Evolutionary conservation across 192 early-diverging fungal genomes (phyloP).

Genomic region (Phycomyces nitens): DNA sequence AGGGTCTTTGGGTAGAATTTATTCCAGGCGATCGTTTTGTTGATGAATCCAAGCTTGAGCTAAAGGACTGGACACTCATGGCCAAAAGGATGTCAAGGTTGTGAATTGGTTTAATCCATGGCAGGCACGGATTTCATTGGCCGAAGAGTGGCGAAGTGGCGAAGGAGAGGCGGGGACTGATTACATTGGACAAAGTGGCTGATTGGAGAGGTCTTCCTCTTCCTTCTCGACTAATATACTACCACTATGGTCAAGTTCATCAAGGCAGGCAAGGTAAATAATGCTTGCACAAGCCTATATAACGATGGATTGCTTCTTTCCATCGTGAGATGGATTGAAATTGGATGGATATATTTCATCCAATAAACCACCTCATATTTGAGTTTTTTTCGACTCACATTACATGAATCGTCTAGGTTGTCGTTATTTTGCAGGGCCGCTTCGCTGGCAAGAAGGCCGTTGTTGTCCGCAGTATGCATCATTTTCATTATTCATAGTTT

Average conservation of each 20-base stretch:
- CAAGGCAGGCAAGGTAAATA: slow-evolving; percentile 57
- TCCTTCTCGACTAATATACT: slow-evolving; percentile 19
- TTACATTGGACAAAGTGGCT: not conserved
- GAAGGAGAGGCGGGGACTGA: not conserved
- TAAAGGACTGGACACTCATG: no score
- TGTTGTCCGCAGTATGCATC: slow-evolving; percentile 78
- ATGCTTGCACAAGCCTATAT: no score
- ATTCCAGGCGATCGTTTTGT: no score
- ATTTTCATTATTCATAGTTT: slow-evolving; percentile 33
- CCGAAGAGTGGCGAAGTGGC: no score
- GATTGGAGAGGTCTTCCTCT: slow-evolving; percentile 12
- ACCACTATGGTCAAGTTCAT: slow-evolving; percentile 52
- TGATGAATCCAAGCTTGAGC: no score
- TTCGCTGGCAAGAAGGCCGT: slow-evolving; percentile 99
- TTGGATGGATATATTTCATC: slow-evolving; percentile 21
- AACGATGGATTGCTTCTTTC: no score
- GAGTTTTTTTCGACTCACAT: not conserved
- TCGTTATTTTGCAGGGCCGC: slow-evolving; percentile 95
- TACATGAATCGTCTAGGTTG: slow-evolving; percentile 63
- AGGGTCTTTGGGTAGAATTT: no score
- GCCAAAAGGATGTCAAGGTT: no score
- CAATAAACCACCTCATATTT: slow-evolving; percentile 1
- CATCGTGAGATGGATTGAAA: slow-evolving; percentile 21
- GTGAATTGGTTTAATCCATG: no score
- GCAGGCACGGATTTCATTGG: no score